Conservation (phyloP, 2,329 filamentous ascomycete genomes). For the Fusarium illudens region DNA sequence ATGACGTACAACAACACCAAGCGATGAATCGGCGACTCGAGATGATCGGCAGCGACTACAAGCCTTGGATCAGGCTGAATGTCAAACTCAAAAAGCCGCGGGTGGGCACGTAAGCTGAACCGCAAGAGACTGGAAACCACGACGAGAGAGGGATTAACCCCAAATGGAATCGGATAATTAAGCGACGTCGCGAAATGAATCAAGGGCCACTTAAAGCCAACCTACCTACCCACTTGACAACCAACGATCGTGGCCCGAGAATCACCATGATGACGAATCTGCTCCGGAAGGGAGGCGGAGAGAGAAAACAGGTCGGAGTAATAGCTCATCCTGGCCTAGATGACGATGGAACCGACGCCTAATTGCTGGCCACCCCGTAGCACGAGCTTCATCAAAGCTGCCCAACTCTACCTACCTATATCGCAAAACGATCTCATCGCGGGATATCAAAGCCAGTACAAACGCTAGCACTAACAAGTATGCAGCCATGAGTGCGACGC, state of each 20-base stretch:
- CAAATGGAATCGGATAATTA: conserved; percentile 26
- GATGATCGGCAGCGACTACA: neutral
- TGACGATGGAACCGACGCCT: neutral
- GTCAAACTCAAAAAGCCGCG: neutral
- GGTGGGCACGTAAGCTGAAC: neutral
- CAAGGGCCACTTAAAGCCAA: conserved; percentile 18
- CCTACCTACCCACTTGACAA: conserved; percentile 19
- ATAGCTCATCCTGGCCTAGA: conserved; percentile 7
- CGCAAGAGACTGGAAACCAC: conserved; percentile 3
- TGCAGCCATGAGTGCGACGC: neutral
- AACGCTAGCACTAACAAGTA: neutral
- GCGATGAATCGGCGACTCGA: neutral
- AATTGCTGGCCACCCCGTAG: neutral
- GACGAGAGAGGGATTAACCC: conserved; percentile 5
- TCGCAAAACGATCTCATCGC: neutral
- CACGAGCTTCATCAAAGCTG: conserved; percentile 1
- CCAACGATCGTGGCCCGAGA: conserved; percentile 23
- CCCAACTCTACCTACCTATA: neutral
- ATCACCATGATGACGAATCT: conserved; percentile 12
- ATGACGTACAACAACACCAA: conserved; percentile 2
- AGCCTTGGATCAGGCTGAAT: neutral
- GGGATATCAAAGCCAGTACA: neutral
- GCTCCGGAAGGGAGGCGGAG: neutral
- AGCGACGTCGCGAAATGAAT: conserved; percentile 32
- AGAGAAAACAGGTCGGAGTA: neutral